phyloP scores from a whole-genome alignment of 2,329 filamentous ascomycete genomes.

The Trichophyton benhamiae region DNA sequence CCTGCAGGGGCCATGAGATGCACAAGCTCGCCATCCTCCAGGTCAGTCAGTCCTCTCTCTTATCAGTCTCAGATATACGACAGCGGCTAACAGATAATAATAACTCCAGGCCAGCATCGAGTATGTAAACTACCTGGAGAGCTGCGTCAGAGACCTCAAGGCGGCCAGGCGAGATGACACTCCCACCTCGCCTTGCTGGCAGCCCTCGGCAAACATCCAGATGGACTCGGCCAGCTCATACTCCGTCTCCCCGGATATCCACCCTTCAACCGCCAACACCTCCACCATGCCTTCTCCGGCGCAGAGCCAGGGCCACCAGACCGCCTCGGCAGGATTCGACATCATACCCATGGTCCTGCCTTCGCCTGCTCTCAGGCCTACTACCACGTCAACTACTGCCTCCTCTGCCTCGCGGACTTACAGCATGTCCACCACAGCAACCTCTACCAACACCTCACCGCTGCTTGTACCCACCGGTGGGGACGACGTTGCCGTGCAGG shows the following conservation, averaged over 20 bases:
- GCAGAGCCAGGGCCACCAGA: not conserved
- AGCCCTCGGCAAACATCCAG: conserved; percentile 6
- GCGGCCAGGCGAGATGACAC: conserved; percentile 27
- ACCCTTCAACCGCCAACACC: conserved; percentile 13
- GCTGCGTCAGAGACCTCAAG: conserved; percentile 73
- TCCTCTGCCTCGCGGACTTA: conserved; percentile 10
- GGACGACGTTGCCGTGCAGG: conserved; percentile 18
- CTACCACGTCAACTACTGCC: conserved; percentile 2
- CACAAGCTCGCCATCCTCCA: conserved; percentile 93
- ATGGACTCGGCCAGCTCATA: conserved; percentile 7
- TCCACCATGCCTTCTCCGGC: conserved; percentile 6
- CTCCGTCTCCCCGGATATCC: conserved; percentile 25
- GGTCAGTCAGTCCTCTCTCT: conserved; percentile 37
- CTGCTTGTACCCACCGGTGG: not conserved
- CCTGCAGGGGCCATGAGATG: conserved; percentile 89
- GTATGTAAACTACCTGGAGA: conserved; percentile 86
- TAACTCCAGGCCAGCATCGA: conserved; percentile 72
- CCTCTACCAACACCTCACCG: conserved; percentile 10
- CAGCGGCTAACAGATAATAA: not conserved
- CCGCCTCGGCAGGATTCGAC: conserved; percentile 17
- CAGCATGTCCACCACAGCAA: conserved; percentile 7
- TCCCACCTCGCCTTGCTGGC: conserved; percentile 20
- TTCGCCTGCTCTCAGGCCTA: conserved; percentile 20
- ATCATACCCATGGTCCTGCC: conserved; percentile 25
- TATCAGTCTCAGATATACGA: too few relatives aligned